These are phyloP conservation scores for Fraxinus paxiana DNA, from an alignment of 305 asterid species.

Conservation along the genomic window DNA sequence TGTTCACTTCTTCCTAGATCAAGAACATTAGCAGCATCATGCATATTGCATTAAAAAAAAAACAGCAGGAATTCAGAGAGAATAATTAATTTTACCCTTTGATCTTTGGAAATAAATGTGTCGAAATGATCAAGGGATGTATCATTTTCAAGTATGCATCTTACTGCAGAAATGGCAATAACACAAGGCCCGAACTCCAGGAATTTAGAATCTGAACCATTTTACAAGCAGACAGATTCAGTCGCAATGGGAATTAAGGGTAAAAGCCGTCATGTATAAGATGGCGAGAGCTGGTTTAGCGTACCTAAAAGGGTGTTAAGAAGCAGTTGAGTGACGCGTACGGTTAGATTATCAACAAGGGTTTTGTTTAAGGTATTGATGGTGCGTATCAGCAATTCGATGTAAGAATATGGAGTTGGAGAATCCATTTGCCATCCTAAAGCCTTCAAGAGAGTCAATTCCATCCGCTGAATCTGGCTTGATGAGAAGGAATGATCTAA, in stretches of 20 bases:
- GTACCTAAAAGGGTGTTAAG: constrained; percentile 50
- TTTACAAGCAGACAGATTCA: not conserved
- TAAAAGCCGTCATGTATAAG: not conserved
- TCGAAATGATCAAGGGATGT: constrained; percentile 26
- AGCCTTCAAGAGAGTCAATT: constrained; percentile 42
- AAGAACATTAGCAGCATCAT: not conserved
- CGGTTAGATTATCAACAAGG: constrained; percentile 25
- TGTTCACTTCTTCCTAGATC: constrained; percentile 45
- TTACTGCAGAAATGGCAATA: constrained; percentile 46
- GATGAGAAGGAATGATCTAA: constrained; percentile 36
- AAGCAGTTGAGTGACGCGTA: constrained; percentile 35
- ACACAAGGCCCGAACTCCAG: constrained; percentile 50
- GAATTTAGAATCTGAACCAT: constrained; percentile 42
- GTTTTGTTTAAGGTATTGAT: constrained; percentile 20
- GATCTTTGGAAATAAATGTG: constrained; percentile 40
- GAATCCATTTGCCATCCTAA: constrained; percentile 56
- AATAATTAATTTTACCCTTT: constrained; percentile 32
- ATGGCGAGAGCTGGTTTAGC: not conserved
- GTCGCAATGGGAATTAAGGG: not conserved
- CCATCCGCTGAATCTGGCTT: constrained; percentile 48
- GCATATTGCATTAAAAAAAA: not conserved
- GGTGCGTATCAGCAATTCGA: constrained; percentile 30
- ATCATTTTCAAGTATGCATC: constrained; percentile 24
- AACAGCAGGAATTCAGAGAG: not conserved
- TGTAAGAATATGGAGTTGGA: constrained; percentile 51